Percentiles rank a stretch among this genome's conserved stretches.
These are phyloP conservation scores for Juncus effusus DNA, from an alignment of 176 grass and related monocot species.

Conservation along the genomic window DNA sequence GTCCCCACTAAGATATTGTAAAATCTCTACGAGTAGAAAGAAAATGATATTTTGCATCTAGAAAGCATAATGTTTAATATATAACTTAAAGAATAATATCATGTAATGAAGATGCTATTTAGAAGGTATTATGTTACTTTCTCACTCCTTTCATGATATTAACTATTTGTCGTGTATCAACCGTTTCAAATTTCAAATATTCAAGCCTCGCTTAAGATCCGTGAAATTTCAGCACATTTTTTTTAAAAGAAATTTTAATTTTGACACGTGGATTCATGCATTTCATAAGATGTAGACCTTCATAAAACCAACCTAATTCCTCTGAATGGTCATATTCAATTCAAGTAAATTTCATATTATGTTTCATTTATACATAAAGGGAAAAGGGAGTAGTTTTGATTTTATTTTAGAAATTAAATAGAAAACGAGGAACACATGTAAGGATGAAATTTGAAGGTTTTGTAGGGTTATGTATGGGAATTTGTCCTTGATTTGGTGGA, in stretches of 20 bases:
- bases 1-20: slow-evolving; percentile 22
- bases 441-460: neutral
- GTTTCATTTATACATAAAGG: no score
- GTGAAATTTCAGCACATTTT: slow-evolving; percentile 14
- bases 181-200: slow-evolving; percentile 1
- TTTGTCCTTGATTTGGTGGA: no score
- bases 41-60: slow-evolving; percentile 10
- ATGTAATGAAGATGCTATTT: slow-evolving; percentile 16
- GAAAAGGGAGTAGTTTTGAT: no score
- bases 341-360: neutral
- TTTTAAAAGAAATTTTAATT: neutral
- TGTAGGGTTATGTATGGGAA: no score
- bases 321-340: neutral
- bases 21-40: slow-evolving; percentile 9
- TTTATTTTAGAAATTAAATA: no score
- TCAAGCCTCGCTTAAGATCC: neutral
- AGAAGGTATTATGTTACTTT: slow-evolving; percentile 29
- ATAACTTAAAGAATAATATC: slow-evolving; percentile 10
- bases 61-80: neutral
- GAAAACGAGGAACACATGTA: neutral
- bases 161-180: slow-evolving; percentile 24
- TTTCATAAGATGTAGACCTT: neutral
- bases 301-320: neutral
- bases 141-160: slow-evolving; percentile 23
- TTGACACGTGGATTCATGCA: slow-evolving; percentile 9